phyloP scores from a whole-genome alignment of 2,329 filamentous ascomycete genomes.

The Rhytidhysteron rufulum region DNA sequence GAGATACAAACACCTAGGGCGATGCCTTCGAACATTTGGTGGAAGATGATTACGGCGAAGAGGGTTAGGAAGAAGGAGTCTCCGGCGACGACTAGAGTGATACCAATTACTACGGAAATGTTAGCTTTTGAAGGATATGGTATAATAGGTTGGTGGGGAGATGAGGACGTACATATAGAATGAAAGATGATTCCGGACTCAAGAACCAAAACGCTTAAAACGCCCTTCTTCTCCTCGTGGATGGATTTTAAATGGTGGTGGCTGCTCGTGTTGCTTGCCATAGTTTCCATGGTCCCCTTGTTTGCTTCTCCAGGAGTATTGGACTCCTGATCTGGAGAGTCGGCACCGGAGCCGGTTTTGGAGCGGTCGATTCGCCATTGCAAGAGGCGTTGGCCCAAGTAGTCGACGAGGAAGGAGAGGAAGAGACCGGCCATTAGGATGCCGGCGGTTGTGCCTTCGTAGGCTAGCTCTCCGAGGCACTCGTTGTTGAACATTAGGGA shows the following conservation, averaged over 20 bases:
- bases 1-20: slow-evolving; percentile 70
- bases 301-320: too few relatives aligned
- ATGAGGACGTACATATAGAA: slow-evolving; percentile 57
- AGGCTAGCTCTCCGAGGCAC: slow-evolving; percentile 63
- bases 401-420: slow-evolving; percentile 69
- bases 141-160: too few relatives aligned
- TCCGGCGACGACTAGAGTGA: slow-evolving; percentile 55
- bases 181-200: slow-evolving; percentile 74
- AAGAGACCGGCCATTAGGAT: slow-evolving; percentile 73
- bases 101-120: slow-evolving; percentile 63
- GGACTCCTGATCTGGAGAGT: too few relatives aligned
- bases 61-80: slow-evolving; percentile 51
- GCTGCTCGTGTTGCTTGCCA: too few relatives aligned
- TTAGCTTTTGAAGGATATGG: too few relatives aligned
- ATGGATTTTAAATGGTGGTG: too few relatives aligned
- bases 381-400: slow-evolving; percentile 59
- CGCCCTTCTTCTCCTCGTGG: slow-evolving; percentile 41
- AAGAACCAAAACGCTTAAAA: slow-evolving; percentile 65
- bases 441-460: slow-evolving; percentile 66
- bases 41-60: slow-evolving; percentile 66
- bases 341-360: slow-evolving; percentile 6
- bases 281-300: slow-evolving; percentile 13
- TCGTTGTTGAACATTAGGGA: slow-evolving; percentile 67
- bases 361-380: slow-evolving; percentile 20
- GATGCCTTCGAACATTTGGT: slow-evolving; percentile 75